A percentile compares a stretch with the other conserved stretches of the same genome.
Evolutionary conservation across 805 yeast genomes (phyloP).

Genomic region (Candida maesae): DNA sequence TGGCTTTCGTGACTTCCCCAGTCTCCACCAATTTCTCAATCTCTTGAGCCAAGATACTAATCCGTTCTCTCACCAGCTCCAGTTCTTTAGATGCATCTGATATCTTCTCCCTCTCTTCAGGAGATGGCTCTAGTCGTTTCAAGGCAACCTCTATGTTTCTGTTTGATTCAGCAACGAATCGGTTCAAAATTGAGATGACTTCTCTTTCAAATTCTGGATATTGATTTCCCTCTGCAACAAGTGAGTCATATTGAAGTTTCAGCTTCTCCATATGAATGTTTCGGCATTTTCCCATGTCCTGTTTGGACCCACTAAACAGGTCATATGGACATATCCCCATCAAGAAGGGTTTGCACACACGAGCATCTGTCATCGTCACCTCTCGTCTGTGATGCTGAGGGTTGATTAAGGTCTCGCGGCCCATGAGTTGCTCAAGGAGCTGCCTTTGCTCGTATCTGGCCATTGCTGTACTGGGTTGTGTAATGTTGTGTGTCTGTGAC

Average conservation of each 20-base stretch:
- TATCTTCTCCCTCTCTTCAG: constrained; percentile 65
- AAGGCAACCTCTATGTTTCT: constrained; percentile 59
- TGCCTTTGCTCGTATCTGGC: constrained; percentile 72
- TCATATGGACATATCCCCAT: constrained; percentile 88
- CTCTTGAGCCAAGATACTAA: constrained; percentile 67
- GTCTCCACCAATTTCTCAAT: constrained; percentile 47
- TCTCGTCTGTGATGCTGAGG: constrained; percentile 39
- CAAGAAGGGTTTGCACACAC: constrained; percentile 76
- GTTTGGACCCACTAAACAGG: constrained; percentile 75
- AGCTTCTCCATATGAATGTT: constrained; percentile 70
- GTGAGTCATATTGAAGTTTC: constrained; percentile 62
- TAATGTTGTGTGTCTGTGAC: too few relatives aligned
- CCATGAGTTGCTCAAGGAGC: constrained; percentile 79
- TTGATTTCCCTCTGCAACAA: constrained; percentile 36
- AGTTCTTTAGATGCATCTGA: constrained; percentile 51
- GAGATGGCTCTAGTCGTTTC: constrained; percentile 63
- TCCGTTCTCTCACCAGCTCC: constrained; percentile 56
- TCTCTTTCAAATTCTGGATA: constrained; percentile 46
- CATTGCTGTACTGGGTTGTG: constrained; percentile 1
- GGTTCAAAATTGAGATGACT: constrained; percentile 42
- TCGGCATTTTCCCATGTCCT: constrained; percentile 78
- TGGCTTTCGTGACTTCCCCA: constrained; percentile 47
- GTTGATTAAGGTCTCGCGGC: constrained; percentile 41
- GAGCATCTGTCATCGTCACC: constrained; percentile 45
- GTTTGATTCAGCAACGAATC: constrained; percentile 64